Evolutionary conservation across 1,139 yeast species (phyloP), one percentile per base, ranked within the genome.

Genomic region (Kurtzmaniella quercitrusa): DNA sequence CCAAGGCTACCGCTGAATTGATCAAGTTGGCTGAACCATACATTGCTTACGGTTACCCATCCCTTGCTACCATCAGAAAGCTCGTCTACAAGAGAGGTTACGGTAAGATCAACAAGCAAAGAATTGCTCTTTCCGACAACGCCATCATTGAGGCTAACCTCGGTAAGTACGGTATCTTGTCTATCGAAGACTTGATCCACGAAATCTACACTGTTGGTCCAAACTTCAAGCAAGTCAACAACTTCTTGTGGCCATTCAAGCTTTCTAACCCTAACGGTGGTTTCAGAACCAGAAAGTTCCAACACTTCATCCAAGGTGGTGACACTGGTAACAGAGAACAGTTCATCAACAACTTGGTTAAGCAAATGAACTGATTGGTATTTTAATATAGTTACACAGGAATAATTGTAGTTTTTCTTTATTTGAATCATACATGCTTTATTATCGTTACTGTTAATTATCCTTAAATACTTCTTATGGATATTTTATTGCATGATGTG

Each of bases 171-270:
- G 97, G 98, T 78, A 88, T 93, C 73, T 81, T 82, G 71, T 91
- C 96, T 60, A 73, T 93, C 61, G 98, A 93, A 78, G 98, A 93
- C 74, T 83, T 93, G 78, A 88, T 93, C 76, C 98, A 93, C 86
- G 98, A 93, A 82, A 88, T 93, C 67, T 85, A 80, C 87, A 86
- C 98, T 56, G 97, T 91, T 71, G 98, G 98, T 71, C 97, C 98
- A 73, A 88, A 89, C 93, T 93, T 93, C 91, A 93, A 93, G 84
- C 98, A 93, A 82, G 98, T 89, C 64, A 87, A 88, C 89, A 93
- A 93, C 97, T 93, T 93, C 83, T 82, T 93, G 78, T 93, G 98
- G 97, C 98, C 98, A 78, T 93, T 93, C 96, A 87, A 91, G 84
- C 86, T 93, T 71, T 89, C 98, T 65, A 89, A 88, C 85, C 98